Evolutionary conservation across 495 filamentous ascomycete genomes (phyloP).

Genomic region (Pyronema omphalodes): DNA sequence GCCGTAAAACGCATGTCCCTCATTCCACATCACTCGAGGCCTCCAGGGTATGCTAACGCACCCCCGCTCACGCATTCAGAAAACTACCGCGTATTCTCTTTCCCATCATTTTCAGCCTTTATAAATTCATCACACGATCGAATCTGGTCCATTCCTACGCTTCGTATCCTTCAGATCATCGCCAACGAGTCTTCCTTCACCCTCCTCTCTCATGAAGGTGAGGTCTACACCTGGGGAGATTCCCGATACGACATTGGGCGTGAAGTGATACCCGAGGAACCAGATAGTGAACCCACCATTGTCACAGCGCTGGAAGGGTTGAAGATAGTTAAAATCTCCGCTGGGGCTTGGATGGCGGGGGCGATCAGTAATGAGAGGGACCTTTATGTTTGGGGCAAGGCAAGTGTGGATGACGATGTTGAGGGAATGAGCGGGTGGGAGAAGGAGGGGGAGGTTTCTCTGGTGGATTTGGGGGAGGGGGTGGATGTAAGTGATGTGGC

Average conservation of each 20-base stretch:
- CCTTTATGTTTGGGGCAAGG: slow-evolving; percentile 46
- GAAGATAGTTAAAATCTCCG: slow-evolving; percentile 7
- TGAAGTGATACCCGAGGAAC: not conserved
- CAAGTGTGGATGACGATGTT: not conserved
- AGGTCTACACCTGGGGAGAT: slow-evolving; percentile 17
- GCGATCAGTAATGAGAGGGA: slow-evolving; percentile 40
- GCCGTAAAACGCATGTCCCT: slow-evolving; percentile 1
- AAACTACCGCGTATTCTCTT: not conserved
- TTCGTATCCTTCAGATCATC: slow-evolving; percentile 4
- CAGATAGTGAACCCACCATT: slow-evolving; percentile 5
- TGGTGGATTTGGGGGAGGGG: slow-evolving; percentile 27
- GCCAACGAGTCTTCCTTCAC: slow-evolving; percentile 14
- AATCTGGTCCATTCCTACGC: slow-evolving; percentile 1
- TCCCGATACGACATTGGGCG: slow-evolving; percentile 13
- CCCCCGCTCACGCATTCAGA: not conserved
- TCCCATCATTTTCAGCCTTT: slow-evolving; percentile 1
- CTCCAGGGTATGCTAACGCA: not conserved
- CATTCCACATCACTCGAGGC: not conserved
- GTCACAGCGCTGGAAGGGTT: slow-evolving; percentile 16
- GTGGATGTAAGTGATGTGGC: slow-evolving; percentile 37
- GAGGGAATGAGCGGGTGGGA: slow-evolving; percentile 2
- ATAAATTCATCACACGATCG: slow-evolving; percentile 2
- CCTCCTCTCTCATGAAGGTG: slow-evolving; percentile 6
- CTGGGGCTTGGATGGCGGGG: slow-evolving; percentile 36
- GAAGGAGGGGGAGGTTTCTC: slow-evolving; percentile 25